These are phyloP conservation scores for Cercospora sp. DNA, from an alignment of 2,329 filamentous ascomycete species.

Conservation along the genomic window DNA sequence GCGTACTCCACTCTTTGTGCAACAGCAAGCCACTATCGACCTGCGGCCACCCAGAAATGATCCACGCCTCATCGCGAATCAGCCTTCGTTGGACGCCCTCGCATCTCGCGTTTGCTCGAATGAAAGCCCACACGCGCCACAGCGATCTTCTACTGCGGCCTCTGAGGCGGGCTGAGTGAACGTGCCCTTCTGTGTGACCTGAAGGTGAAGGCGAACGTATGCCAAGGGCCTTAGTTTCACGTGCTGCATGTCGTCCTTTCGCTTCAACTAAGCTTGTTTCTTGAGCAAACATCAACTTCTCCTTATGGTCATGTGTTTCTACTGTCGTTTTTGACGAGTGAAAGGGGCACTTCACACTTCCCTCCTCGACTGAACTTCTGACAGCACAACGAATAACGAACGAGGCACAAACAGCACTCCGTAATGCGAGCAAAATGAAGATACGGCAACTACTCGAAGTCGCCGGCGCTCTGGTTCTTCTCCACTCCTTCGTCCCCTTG, in stretches of 20 bases:
- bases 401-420: not conserved
- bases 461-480: conserved; percentile 11
- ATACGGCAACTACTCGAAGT: conserved; percentile 4
- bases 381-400: not conserved
- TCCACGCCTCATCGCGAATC: not conserved
- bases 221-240: conserved; percentile 14
- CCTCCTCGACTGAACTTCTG: not conserved
- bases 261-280: conserved; percentile 11
- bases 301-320: conserved; percentile 5
- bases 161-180: not conserved
- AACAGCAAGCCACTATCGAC: conserved; percentile 8
- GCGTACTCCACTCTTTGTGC: conserved; percentile 13
- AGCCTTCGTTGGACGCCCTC: not conserved
- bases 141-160: not conserved
- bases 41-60: not conserved
- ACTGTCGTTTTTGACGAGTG: not conserved
- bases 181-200: conserved; percentile 1
- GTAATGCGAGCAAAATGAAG: conserved; percentile 9
- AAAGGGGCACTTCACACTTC: not conserved
- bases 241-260: conserved; percentile 11
- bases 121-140: not conserved
- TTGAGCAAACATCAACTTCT: conserved; percentile 12
- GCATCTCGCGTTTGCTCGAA: not conserved
- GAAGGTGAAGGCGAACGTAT: not conserved
- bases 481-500: conserved; percentile 13